Evolutionary conservation across 176 grass and related monocot species (phyloP), one percentile per base, ranked within the genome.

Genomic region (Thinopyrum elongatum): DNA sequence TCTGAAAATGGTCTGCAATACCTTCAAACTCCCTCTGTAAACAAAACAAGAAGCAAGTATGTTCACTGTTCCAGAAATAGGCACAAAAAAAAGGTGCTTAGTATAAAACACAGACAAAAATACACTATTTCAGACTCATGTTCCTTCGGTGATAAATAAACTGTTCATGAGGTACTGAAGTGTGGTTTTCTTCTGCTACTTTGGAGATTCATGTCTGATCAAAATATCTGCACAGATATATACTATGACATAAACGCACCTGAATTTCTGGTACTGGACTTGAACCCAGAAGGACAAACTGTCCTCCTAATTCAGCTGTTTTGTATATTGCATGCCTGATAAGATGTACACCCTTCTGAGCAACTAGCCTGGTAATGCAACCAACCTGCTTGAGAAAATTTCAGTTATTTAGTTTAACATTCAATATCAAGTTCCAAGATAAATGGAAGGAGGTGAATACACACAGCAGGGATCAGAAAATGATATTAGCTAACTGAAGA

Each of bases 291-390:
- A 98, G 96, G 83, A 98, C 85, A 90, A 98, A 98, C 81, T 98
- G 96, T 78, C 96, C 96, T 41, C 93, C 93, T 66, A 98, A 84
- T 82, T 95, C 93, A 42, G 93, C 86, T 78, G 93, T 92, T 89
- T 85, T 92, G 80, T 98, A 98, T 55, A 98, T 91, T 62, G 93
- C 93, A 88, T 98, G 94, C 61, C 96, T 92, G 67, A 98, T 95
- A 47, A 98, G 93, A 90, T 98, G 93, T 69, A 98, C 96, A 74
- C 96, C 96, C 88, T 98, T 98, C 80, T 98, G 96, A 58, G 96
- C 93, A 69, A 98, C 96, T 39, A 98, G 80, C 51, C 93, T 92
- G 82, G 96, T 94, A 91, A 98, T 90, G 76, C 93, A 98, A 73
- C 92, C 96, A 81, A 98, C 88, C 96, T 98, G 89, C 61, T 79